A percentile compares a stretch with the other conserved stretches of the same genome.
Conservation (phyloP, 73 alveolate species). For the Paramecium bursaria region DNA sequence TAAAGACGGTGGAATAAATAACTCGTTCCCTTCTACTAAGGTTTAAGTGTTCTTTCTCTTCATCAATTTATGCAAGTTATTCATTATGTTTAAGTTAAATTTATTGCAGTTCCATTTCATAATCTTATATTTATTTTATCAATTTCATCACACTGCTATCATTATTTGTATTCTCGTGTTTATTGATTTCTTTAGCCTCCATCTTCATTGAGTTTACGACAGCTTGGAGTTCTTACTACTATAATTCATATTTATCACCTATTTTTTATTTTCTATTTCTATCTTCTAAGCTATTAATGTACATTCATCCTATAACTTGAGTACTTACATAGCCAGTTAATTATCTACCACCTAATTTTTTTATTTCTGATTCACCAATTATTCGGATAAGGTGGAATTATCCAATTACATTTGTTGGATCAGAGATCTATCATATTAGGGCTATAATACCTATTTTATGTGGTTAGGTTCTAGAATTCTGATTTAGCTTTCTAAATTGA, state of each 20-base stretch:
- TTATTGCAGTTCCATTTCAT: slow-evolving; percentile 45
- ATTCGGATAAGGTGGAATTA: slow-evolving; percentile 27
- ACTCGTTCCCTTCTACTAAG: slow-evolving; percentile 57
- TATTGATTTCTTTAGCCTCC: slow-evolving; percentile 11
- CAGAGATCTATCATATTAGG: slow-evolving; percentile 1
- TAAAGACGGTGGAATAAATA: slow-evolving; percentile 51
- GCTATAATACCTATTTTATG: slow-evolving; percentile 26
- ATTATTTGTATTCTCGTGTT: slow-evolving; percentile 7
- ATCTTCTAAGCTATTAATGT: slow-evolving; percentile 47
- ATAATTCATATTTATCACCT: not conserved
- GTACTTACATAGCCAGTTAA: not conserved
- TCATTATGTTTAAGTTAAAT: slow-evolving; percentile 53
- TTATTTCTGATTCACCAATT: slow-evolving; percentile 46
- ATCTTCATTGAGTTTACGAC: slow-evolving; percentile 1
- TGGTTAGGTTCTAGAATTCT: slow-evolving; percentile 30
- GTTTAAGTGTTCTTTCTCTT: slow-evolving; percentile 47
- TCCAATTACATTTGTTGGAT: slow-evolving; percentile 45
- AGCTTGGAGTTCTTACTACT: slow-evolving; percentile 33
- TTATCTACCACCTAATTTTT: slow-evolving; percentile 41
- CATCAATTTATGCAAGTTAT: slow-evolving; percentile 60
- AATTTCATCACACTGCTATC: slow-evolving; percentile 2
- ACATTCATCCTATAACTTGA: slow-evolving; percentile 27
- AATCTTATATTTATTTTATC: slow-evolving; percentile 34
- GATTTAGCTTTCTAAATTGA: slow-evolving; percentile 49
- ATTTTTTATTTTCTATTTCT: slow-evolving; percentile 32